phyloP scores from a whole-genome alignment of 495 filamentous ascomycete species.

The Pyronema domesticum region DNA sequence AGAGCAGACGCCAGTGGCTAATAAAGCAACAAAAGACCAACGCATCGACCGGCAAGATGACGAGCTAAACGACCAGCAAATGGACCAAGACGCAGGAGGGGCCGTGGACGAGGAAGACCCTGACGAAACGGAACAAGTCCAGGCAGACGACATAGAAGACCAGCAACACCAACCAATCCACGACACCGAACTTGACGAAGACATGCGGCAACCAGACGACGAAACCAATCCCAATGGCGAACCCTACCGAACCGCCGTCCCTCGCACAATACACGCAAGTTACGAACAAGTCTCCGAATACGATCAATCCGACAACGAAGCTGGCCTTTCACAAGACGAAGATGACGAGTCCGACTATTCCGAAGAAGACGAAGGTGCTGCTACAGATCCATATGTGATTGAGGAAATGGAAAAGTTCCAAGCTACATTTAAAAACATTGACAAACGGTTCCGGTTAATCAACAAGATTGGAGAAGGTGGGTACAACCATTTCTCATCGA shows the following conservation, averaged over 20 bases:
- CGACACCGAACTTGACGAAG: not conserved
- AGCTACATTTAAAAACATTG: conserved; percentile 65
- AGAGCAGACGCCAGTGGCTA: no score
- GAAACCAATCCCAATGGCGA: not conserved
- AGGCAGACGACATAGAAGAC: conserved; percentile 15
- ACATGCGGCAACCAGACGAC: conserved; percentile 10
- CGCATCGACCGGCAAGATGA: no score
- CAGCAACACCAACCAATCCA: not conserved
- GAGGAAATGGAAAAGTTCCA: conserved; percentile 80
- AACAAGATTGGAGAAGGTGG: conserved; percentile 95
- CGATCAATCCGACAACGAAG: conserved; percentile 6
- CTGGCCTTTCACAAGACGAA: conserved; percentile 26
- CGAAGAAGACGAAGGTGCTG: conserved; percentile 33
- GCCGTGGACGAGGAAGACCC: conserved; percentile 22
- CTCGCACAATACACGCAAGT: not conserved
- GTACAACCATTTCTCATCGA: not conserved
- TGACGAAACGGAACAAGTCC: conserved; percentile 14
- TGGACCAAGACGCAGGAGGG: conserved; percentile 19
- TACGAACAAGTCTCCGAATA: not conserved
- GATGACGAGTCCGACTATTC: conserved; percentile 25
- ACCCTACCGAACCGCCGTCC: no score
- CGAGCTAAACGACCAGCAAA: not conserved
- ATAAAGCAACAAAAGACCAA: no score
- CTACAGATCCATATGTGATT: conserved; percentile 41
- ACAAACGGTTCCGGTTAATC: conserved; percentile 66